Evolutionary conservation across 495 filamentous ascomycete genomes (phyloP).

Genomic region (Symbiotaphrina buchneri): DNA sequence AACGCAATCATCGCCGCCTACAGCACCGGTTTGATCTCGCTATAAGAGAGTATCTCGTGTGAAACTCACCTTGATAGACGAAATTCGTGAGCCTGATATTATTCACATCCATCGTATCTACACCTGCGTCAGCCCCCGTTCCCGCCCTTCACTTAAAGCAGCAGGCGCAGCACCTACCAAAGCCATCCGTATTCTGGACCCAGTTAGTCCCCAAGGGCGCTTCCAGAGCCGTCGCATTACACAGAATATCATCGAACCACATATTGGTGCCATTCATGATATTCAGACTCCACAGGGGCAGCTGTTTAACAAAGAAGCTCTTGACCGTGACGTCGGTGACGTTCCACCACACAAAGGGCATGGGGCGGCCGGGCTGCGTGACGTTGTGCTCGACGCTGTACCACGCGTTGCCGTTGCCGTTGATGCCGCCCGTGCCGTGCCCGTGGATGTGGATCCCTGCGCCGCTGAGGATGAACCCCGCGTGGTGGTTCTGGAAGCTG

Average conservation of each 20-base stretch:
- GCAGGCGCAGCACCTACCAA: slow-evolving; percentile 13
- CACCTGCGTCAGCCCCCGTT: neutral
- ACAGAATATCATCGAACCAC: too few relatives aligned
- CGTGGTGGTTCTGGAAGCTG: slow-evolving; percentile 31
- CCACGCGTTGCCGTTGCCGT: slow-evolving; percentile 27
- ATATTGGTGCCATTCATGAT: too few relatives aligned
- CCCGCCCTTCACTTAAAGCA: neutral
- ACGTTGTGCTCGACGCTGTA: slow-evolving; percentile 16
- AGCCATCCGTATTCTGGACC: slow-evolving; percentile 37
- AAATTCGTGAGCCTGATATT: slow-evolving; percentile 29
- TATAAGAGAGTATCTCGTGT: too few relatives aligned
- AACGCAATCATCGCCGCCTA: slow-evolving; percentile 33
- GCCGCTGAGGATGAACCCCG: slow-evolving; percentile 27
- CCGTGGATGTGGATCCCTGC: slow-evolving; percentile 25
- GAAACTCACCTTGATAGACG: slow-evolving; percentile 33
- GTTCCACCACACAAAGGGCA: slow-evolving; percentile 41
- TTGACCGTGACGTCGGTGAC: slow-evolving; percentile 26
- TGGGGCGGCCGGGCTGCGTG: slow-evolving; percentile 27
- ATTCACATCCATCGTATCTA: slow-evolving; percentile 30
- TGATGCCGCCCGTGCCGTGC: slow-evolving; percentile 24
- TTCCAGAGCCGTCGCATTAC: slow-evolving; percentile 25
- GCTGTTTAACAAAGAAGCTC: slow-evolving; percentile 28
- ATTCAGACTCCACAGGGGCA: too few relatives aligned
- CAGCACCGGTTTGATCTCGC: too few relatives aligned
- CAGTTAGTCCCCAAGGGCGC: slow-evolving; percentile 28